Evolutionary conservation across 306 rosid species (phyloP).

Genomic region (Fragaria iinumae): DNA sequence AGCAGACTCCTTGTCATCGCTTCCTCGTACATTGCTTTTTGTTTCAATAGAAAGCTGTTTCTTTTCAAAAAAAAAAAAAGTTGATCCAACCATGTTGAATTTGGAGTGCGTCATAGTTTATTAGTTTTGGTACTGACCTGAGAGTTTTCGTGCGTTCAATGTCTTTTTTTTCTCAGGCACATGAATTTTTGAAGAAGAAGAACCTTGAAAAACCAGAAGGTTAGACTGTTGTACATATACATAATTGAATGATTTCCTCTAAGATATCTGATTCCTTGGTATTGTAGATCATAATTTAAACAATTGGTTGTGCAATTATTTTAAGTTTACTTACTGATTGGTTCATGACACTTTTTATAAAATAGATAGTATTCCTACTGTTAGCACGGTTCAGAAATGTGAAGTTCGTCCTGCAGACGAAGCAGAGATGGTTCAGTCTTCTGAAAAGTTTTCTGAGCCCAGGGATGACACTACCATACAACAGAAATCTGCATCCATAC

Average conservation of each 20-base stretch:
- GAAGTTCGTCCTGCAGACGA: constrained; percentile 39
- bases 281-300: constrained; percentile 7
- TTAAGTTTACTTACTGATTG: background rate
- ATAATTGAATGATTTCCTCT: constrained; percentile 11
- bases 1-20: no score
- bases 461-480: constrained; percentile 24
- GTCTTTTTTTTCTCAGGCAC: constrained; percentile 59
- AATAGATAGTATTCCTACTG: constrained; percentile 37
- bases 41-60: no score
- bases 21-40: no score
- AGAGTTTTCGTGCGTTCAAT: background rate
- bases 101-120: background rate
- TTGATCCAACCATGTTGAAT: constrained; percentile 7
- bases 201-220: constrained; percentile 54
- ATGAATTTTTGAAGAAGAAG: constrained; percentile 67
- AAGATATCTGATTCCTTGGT: constrained; percentile 18
- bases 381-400: constrained; percentile 32
- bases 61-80: no score
- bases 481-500: constrained; percentile 25
- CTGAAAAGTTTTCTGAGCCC: constrained; percentile 41
- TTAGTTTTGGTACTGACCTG: constrained; percentile 10
- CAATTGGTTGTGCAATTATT: background rate
- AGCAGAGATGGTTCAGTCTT: constrained; percentile 43
- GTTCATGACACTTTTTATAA: constrained; percentile 20
- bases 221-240: constrained; percentile 27